phyloP scores from a whole-genome alignment of 352 stramenopile genomes.

The Phytophthora syringae region DNA sequence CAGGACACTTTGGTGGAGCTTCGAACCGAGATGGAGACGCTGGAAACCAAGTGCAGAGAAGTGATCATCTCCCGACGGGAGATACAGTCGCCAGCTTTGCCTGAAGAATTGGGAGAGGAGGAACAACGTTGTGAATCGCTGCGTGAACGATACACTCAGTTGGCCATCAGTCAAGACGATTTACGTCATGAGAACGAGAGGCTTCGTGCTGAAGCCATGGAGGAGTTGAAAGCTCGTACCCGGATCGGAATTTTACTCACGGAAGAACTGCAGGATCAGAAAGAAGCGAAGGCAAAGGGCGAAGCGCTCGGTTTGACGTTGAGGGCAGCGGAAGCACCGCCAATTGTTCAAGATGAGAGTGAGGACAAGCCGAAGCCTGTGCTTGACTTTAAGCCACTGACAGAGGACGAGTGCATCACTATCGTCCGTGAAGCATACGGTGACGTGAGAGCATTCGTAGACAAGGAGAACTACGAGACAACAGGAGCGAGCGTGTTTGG shows the following conservation, averaged over 20 bases:
- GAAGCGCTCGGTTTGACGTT: conserved; percentile 16
- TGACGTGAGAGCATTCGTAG: conserved; percentile 51
- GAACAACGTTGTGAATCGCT: conserved; percentile 46
- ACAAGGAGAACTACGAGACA: conserved; percentile 46
- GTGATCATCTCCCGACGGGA: conserved; percentile 39
- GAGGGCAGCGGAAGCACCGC: neutral
- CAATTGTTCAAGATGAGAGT: neutral
- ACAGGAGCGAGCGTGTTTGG: conserved; percentile 68
- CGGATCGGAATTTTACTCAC: conserved; percentile 62
- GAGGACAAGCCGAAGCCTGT: conserved; percentile 24
- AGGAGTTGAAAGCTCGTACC: conserved; percentile 63
- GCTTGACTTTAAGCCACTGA: conserved; percentile 39
- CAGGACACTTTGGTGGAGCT: conserved; percentile 70
- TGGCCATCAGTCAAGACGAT: conserved; percentile 62
- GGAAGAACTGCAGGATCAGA: conserved; percentile 60
- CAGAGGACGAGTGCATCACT: conserved; percentile 49
- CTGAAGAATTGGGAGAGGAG: conserved; percentile 5
- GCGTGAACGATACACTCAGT: conserved; percentile 51
- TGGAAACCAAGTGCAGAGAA: conserved; percentile 56
- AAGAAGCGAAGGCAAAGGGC: conserved; percentile 25
- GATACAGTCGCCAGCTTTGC: conserved; percentile 15
- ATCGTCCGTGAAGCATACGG: conserved; percentile 53
- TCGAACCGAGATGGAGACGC: conserved; percentile 48
- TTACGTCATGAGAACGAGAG: conserved; percentile 67
- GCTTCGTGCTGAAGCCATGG: conserved; percentile 52